phyloP scores from a whole-genome alignment of 352 stramenopile species.

The Phytopythium helicoides region DNA sequence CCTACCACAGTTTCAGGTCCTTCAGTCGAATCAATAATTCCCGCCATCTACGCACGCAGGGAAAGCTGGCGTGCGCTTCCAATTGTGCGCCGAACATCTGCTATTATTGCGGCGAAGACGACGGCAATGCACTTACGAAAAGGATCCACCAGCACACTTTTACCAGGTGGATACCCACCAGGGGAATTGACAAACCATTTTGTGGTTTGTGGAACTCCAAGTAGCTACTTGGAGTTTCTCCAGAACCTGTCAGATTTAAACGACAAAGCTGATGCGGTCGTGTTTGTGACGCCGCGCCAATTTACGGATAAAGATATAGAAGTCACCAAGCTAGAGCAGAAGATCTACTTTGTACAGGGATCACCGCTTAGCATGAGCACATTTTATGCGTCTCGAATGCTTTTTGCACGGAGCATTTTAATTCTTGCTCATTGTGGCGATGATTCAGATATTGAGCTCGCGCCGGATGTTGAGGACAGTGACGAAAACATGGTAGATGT shows the following conservation, averaged over 20 bases:
- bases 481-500: slow-evolving; percentile 80
- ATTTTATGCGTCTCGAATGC: slow-evolving; percentile 55
- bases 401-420: slow-evolving; percentile 58
- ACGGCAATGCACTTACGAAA: slow-evolving; percentile 12
- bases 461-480: slow-evolving; percentile 28
- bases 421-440: slow-evolving; percentile 67
- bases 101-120: slow-evolving; percentile 5
- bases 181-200: slow-evolving; percentile 40
- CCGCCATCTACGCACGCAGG: neutral
- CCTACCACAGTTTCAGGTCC: neutral
- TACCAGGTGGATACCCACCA: slow-evolving; percentile 13
- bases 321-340: slow-evolving; percentile 38
- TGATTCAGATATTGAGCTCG: slow-evolving; percentile 28
- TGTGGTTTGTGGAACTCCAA: slow-evolving; percentile 69
- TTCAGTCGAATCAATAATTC: neutral
- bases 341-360: slow-evolving; percentile 65
- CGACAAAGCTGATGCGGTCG: slow-evolving; percentile 28
- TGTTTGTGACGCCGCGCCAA: slow-evolving; percentile 55
- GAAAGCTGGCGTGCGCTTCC: slow-evolving; percentile 2
- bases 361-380: slow-evolving; percentile 62
- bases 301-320: slow-evolving; percentile 49
- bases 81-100: slow-evolving; percentile 11
- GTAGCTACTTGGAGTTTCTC: slow-evolving; percentile 55
- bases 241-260: slow-evolving; percentile 46
- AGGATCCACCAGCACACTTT: neutral